Base-by-base conservation (phyloP, 2,329 filamentous ascomycete species). In the Hypoxylon sp. region DNA sequence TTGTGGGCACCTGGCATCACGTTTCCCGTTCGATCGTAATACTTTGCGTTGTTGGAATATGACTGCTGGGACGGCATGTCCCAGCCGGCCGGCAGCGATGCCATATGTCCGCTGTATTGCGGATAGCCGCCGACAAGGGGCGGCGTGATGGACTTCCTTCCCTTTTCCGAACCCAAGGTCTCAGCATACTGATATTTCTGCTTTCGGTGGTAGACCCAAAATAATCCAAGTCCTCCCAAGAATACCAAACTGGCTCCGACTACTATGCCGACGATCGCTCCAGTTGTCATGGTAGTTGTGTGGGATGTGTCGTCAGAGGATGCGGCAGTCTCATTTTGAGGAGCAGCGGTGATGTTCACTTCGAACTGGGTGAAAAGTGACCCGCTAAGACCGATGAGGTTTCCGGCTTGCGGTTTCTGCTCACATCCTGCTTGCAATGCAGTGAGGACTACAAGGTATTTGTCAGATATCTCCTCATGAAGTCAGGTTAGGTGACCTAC, bases 241-340 rank as follows among this genome's bases (percentile, higher is more conserved):
- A 82, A 63, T 1, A 76, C 61, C 0, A 79, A 66, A 0, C 70
- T 69, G 5, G 71, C 74, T 8, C 77, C 80, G 0, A 82, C 64
- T 0, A 71, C 73, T 34, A 84, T 83, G 12, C 80, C 81, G 0
- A 78, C 76, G 11, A 82, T 78, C n/a, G 77, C 76, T 2, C 77
- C 75, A 0, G 74, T 73, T 0, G 75, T 73, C 63, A 82, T 73
- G 7, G 61, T 61, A 3, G 60, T 61, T 3, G 59, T 65, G 2
- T 63, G 55, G 0, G 57, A 65, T 2, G 65, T 65, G 0, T 59
- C 52, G 4, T 56, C 44, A 3, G 63, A 56, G 1, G 21, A 25
- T n/a, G 65, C 57, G 0, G 63, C 37, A 1, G 68, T 64, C 4
- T 57, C 26, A 37, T 67, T 65, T 5, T 56, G 60, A 0, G 71